Evolutionary conservation across 768 basidiomycete genomes (phyloP), one percentile per base, ranked within the genome.

Genomic region (Vararia minispora): DNA sequence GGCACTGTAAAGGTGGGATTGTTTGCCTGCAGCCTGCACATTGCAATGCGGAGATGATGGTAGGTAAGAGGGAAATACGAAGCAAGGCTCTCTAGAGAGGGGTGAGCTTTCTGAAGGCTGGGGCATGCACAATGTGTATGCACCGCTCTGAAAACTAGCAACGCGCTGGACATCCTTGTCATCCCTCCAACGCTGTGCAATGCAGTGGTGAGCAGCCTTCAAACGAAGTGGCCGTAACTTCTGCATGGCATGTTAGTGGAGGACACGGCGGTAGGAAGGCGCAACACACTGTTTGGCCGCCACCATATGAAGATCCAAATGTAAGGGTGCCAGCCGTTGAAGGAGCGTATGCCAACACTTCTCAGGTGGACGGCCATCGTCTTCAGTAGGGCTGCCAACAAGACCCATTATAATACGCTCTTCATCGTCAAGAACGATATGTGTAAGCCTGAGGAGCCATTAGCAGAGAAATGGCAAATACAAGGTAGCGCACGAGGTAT

Each of bases 1-100:
- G 35, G 37, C 37, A 12, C 24, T 34, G 6, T 23, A 9, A 10
- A 50, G 41, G 10, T 26, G 17, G 28, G 28, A 18, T 45, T 14
- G 7, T 28, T 3, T 4, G 10, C 16, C 13, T 31, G 26, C 9
- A 41, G 28, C n/a, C 11, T 23, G 17, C 8, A 11, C 9, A 44
- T 11, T 5, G 6, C 31, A 11, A 8, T 28, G 27, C 20, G 14
- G 13, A 30, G 17, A 20, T 24, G 25, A n/a, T 31, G 28, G 28
- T 5, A 20, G 7, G n/a, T 8, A 14, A 13, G 21, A 9, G 20
- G 21, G 10, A 17, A 16, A 14, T n/a, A 12, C 25, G 20, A 14
- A 6, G n/a, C 13, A 16, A 32, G n/a, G n/a, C n/a, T n/a, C n/a
- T n/a, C n/a, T n/a, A n/a, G n/a, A n/a, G 14, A 16, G 14, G 7